These are phyloP conservation scores for Daldinia grandis DNA, from an alignment of 495 filamentous ascomycete genomes.

Conservation along the genomic window DNA sequence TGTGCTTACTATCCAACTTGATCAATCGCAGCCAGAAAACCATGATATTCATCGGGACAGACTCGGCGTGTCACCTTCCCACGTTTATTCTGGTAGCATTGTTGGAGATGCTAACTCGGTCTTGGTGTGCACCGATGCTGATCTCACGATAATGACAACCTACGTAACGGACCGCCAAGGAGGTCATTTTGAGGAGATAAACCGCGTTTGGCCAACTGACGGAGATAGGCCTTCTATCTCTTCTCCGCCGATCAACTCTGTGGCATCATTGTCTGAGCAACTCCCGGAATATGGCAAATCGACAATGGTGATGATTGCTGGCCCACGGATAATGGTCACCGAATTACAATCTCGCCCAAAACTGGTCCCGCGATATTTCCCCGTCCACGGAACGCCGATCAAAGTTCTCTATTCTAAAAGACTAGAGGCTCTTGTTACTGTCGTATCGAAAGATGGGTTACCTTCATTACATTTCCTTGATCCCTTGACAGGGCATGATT, in stretches of 20 bases:
- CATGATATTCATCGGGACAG: conserved; percentile 20
- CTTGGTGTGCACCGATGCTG: conserved; percentile 40
- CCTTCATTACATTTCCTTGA: conserved; percentile 58
- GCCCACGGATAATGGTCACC: conserved; percentile 58
- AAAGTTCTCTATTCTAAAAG: conserved; percentile 62
- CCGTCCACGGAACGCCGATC: conserved; percentile 58
- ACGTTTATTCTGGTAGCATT: conserved; percentile 30
- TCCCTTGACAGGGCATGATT: conserved; percentile 55
- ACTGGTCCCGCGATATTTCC: conserved; percentile 61
- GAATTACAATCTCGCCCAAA: conserved; percentile 57
- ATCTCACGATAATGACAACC: conserved; percentile 39
- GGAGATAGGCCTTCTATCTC: conserved; percentile 43
- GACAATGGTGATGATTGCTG: conserved; percentile 52
- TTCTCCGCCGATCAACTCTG: conserved; percentile 44
- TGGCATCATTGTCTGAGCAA: conserved; percentile 42
- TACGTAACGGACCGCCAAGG: background rate
- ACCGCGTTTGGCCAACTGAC: conserved; percentile 54
- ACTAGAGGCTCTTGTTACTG: conserved; percentile 62
- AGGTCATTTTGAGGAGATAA: conserved; percentile 34
- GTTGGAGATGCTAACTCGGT: conserved; percentile 26
- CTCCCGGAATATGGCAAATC: conserved; percentile 37
- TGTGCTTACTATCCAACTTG: conserved; percentile 47
- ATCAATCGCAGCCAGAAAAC: background rate
- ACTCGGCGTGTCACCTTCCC: conserved; percentile 31
- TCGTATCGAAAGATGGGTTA: conserved; percentile 49